phyloP scores from a whole-genome alignment of 2,329 filamentous ascomycete genomes.

The Colletotrichum sp. region DNA sequence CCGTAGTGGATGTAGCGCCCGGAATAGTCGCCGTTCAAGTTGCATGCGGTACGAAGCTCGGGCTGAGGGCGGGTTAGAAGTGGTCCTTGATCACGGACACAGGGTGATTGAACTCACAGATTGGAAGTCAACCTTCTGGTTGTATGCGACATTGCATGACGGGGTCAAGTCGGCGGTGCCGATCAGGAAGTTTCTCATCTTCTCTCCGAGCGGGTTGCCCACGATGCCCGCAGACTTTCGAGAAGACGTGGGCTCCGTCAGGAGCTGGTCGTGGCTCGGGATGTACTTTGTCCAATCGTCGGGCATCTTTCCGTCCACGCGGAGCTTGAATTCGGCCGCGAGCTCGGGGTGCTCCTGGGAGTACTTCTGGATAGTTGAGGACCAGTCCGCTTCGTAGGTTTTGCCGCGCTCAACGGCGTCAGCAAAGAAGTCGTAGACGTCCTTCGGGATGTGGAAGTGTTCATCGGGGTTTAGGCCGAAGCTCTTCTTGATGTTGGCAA shows the following conservation, averaged over 20 bases:
- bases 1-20: constrained; percentile 66
- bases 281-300: constrained; percentile 54
- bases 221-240: constrained; percentile 53
- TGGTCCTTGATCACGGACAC: accelerated
- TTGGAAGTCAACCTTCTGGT: constrained; percentile 55
- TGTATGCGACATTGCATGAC: constrained; percentile 61
- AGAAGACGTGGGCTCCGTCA: constrained; percentile 51
- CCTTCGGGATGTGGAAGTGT: constrained; percentile 42
- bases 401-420: constrained; percentile 48
- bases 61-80: constrained; percentile 27
- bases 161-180: constrained; percentile 59
- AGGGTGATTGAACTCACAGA: background rate
- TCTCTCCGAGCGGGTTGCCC: constrained; percentile 55
- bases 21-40: constrained; percentile 57
- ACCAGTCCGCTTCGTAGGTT: constrained; percentile 52
- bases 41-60: constrained; percentile 43
- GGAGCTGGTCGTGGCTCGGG: constrained; percentile 46
- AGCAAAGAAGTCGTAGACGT: constrained; percentile 56
- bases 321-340: constrained; percentile 49
- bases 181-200: constrained; percentile 55
- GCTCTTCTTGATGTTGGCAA: constrained; percentile 42
- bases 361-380: constrained; percentile 45
- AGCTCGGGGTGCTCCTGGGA: constrained; percentile 51
- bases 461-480: constrained; percentile 38
- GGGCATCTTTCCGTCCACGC: constrained; percentile 52